phyloP scores from a whole-genome alignment of 805 yeast genomes.

The Saturnispora serradocipensis region DNA sequence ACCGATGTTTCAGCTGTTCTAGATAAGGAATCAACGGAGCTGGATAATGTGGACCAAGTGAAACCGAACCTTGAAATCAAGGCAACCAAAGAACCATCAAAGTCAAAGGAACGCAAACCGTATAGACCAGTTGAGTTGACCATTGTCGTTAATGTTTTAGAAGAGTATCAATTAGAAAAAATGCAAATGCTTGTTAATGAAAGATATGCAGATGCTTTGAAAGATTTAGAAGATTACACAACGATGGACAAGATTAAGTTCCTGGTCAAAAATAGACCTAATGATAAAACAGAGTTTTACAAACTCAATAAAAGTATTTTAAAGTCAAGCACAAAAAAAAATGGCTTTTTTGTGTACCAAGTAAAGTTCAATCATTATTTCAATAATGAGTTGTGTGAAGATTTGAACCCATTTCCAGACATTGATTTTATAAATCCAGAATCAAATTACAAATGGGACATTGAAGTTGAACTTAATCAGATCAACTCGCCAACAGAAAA shows the following conservation, averaged over 20 bases:
- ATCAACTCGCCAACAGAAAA: slow-evolving; percentile 12
- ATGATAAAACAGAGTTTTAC: slow-evolving; percentile 13
- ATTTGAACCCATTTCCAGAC: slow-evolving; percentile 25
- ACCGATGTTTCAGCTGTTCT: slow-evolving; percentile 4
- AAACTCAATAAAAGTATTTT: slow-evolving; percentile 15
- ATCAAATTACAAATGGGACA: slow-evolving; percentile 19
- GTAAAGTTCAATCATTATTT: slow-evolving; percentile 29
- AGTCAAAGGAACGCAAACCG: background rate
- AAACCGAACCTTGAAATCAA: too few species aligned
- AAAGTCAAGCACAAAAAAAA: slow-evolving; percentile 11
- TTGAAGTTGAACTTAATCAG: slow-evolving; percentile 19
- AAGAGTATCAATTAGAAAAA: slow-evolving; percentile 6
- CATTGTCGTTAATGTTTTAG: slow-evolving; percentile 10
- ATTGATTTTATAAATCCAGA: slow-evolving; percentile 17
- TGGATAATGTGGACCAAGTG: background rate
- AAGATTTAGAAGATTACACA: slow-evolving; percentile 7
- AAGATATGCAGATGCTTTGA: slow-evolving; percentile 6
- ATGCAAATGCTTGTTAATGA: slow-evolving; percentile 17
- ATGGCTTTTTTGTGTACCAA: slow-evolving; percentile 29
- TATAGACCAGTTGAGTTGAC: slow-evolving; percentile 8
- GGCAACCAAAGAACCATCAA: background rate
- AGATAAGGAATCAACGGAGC: background rate
- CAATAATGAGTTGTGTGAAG: slow-evolving; percentile 22
- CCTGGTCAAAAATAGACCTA: slow-evolving; percentile 13
- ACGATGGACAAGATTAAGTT: slow-evolving; percentile 17